Conservation (phyloP, 2,329 filamentous ascomycete genomes). For the Talaromyces sp. region DNA sequence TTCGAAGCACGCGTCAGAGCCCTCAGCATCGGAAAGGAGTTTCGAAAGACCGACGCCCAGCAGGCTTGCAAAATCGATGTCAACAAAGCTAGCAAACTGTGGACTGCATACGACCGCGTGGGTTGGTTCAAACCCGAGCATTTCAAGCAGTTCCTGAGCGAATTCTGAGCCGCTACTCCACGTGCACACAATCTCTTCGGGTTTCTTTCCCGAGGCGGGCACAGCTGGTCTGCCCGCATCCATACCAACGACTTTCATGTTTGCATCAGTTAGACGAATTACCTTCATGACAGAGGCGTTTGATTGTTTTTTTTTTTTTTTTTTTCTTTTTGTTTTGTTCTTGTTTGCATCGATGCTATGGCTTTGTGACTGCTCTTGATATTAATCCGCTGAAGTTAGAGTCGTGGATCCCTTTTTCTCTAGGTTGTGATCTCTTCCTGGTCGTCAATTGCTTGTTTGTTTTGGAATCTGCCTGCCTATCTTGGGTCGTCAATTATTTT, state of each 20-base stretch:
- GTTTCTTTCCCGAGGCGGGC: neutral
- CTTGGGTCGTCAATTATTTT: neutral
- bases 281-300: neutral
- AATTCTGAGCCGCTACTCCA: conserved; percentile 6
- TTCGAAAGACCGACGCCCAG: conserved; percentile 91
- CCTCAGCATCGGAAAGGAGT: conserved; percentile 66
- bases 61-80: conserved; percentile 98
- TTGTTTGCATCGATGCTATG: conserved; percentile 3
- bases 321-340: neutral
- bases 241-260: neutral
- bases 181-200: neutral
- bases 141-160: conserved; percentile 40
- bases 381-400: neutral
- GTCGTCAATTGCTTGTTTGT: neutral
- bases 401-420: neutral
- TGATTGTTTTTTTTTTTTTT: neutral
- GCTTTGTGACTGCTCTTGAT: neutral
- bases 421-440: neutral
- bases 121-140: conserved; percentile 66
- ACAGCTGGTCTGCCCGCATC: conserved; percentile 10
- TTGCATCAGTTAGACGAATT: neutral
- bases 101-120: conserved; percentile 81
- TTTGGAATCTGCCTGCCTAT: neutral
- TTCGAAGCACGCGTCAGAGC: conserved; percentile 71
- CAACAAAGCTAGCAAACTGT: conserved; percentile 92